phyloP scores from a whole-genome alignment of 129 eudicot genomes.

The Cynara cardunculus region DNA sequence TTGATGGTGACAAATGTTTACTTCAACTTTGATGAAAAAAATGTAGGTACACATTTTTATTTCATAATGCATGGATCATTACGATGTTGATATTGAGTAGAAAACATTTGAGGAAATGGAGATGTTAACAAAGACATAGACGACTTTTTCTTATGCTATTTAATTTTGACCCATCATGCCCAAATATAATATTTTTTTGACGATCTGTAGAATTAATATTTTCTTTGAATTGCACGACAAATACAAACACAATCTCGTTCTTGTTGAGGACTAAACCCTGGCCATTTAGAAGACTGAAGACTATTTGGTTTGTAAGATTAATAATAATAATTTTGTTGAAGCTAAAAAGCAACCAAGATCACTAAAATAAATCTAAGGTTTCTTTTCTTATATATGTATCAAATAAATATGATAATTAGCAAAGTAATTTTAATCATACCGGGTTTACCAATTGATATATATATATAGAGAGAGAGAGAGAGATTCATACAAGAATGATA shows the following conservation, averaged over 20 bases:
- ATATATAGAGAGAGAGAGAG: no score
- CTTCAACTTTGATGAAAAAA: neutral
- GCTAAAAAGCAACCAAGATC: neutral
- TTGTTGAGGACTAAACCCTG: neutral
- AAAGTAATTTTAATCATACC: neutral
- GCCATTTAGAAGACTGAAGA: neutral
- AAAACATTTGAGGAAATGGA: neutral
- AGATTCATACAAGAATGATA: no score
- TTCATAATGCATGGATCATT: neutral
- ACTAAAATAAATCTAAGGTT: neutral
- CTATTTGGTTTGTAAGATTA: no score
- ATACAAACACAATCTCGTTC: neutral
- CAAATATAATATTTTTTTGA: no score
- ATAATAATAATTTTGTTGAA: neutral
- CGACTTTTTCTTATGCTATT: no score
- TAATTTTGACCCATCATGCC: no score
- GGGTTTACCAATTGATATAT: neutral
- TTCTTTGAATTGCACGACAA: no score
- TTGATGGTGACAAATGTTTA: neutral
- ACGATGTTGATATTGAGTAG: neutral
- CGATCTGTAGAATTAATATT: no score
- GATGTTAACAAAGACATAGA: neutral
- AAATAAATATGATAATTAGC: no score
- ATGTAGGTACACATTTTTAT: neutral
- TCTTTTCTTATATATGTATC: neutral